Evolutionary conservation across 2,329 filamentous ascomycete species (phyloP), one percentile per base, ranked within the genome.

Genomic region (Zymoseptoria tritici): DNA sequence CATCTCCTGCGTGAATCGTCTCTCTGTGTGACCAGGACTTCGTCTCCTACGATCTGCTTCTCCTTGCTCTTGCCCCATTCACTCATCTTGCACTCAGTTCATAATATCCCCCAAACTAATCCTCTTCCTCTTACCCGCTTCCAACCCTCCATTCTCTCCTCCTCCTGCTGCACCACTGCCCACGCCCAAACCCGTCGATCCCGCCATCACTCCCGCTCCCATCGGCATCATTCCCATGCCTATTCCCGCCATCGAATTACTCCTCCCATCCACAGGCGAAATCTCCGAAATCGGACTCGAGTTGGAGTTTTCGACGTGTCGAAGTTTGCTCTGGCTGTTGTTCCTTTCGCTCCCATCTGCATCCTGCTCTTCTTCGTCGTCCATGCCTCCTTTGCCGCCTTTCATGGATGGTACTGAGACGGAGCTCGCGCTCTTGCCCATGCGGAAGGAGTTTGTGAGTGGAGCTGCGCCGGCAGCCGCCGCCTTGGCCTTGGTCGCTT

Each of bases 291-390:
- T 67, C 5, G 67, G 63, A 22, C 57, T 54, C 13, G 58, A 56
- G 3, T 59, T 51, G 3, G 63, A 61, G 24, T 66, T 69, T 20
- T 61, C 63, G 11, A 70, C 69, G 51, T 70, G 63, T 20, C 64
- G 60, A 53, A 72, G 62, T 61, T 71, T 71, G 61, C 67, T 71
- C 50, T 49, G 60, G 54, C 50, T 62, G 49, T 2, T 29, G 7
- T 29, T 29, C 26, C 8, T 29, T 1, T 29, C 26, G 9, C 36
- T 50, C 55, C 57, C 53, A 63, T 63, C 54, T 67, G 66, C 52
- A 26, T 55, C 24, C 50, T 58, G 58, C 66, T 66, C 52, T 60
- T 60, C 19, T 55, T 57, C 19, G 60, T 58, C 9, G 61, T 29
- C 26, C 26, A 57, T n/a, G 62, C 57, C 42, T 62, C 36, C 59